Evolutionary conservation across 345 rosid species (phyloP), one percentile per base, ranked within the genome.

Genomic region (Pseudoturritis turrita): DNA sequence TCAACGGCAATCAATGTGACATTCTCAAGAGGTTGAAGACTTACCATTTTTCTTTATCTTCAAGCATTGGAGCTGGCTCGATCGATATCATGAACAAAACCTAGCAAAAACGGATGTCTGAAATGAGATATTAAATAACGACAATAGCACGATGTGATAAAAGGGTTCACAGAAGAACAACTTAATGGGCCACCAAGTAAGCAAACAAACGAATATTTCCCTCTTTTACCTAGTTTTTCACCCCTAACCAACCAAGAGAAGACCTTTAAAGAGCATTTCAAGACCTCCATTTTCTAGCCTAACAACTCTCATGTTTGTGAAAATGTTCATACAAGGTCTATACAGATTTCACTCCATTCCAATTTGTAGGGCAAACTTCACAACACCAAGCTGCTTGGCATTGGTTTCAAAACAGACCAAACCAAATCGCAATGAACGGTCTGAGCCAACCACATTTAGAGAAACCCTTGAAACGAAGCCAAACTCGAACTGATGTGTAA

Each of bases 41-140:
- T 10, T 78, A 94, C 97, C 99, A 95, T 84, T 95, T 95, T 82
- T 95, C 99, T 89, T 95, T 95, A 80, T 95, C 99, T 81, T 95
- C 97, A 21, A 91, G 99, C 99, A 95, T 95, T 15, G 99, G 99
- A 77, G 99, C 96, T 65, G 99, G 97, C 82, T 95, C 99, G 65
- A 80, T 85, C 18, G 96, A 89, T 83, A 95, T 91, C 99, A 95
- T 95, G 80, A 95, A 95, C 74, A 95, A 80, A 63, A 95, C 98
- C 98, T 94, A 77, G 75, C 72, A 79, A 68, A 70, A 51, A 71
- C 47, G 47, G 52, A 80, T 39, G 64, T 55, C n/a, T 29, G 19
- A 39, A 63, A 70, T 76, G 66, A 76, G 75, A 63, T 54, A 76
- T 47, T 39, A 56, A 37, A 56, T 63, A 51, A 56, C 13, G 39